Conservation (phyloP, 768 basidiomycete species). For the Tulasnella sp. region DNA sequence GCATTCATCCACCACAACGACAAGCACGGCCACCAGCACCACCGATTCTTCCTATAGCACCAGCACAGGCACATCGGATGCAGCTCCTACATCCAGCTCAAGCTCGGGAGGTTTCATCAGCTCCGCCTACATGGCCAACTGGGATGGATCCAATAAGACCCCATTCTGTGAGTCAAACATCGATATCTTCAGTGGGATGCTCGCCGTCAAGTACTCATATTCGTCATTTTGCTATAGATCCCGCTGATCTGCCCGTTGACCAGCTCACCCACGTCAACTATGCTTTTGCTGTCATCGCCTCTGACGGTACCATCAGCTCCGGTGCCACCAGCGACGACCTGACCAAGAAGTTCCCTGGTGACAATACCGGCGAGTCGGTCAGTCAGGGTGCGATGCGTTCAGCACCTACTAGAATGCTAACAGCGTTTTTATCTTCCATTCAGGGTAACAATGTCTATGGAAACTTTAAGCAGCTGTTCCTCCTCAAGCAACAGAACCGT, state of each 20-base stretch:
- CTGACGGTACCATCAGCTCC: constrained; percentile 51
- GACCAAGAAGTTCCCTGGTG: constrained; percentile 39
- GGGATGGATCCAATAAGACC: no score
- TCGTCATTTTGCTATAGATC: constrained; percentile 36
- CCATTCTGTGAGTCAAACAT: no score
- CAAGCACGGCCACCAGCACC: no score
- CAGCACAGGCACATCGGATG: no score
- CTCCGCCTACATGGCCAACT: no score
- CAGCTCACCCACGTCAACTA: constrained; percentile 70
- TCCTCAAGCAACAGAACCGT: constrained; percentile 25
- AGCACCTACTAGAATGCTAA: constrained; percentile 43
- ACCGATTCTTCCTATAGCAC: no score
- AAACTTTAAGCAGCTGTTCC: constrained; percentile 30
- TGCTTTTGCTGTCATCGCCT: constrained; percentile 64
- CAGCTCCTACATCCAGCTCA: no score
- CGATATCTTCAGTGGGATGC: no score
- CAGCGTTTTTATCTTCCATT: constrained; percentile 29
- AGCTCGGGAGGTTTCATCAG: no score
- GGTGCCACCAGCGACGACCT: constrained; percentile 70
- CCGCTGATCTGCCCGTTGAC: constrained; percentile 47
- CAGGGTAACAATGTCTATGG: constrained; percentile 26
- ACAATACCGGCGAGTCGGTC: constrained; percentile 58
- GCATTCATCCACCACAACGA: no score
- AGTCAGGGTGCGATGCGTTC: constrained; percentile 45
- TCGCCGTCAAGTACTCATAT: no score